Percentiles rank a stretch among this genome's conserved stretches.
Conservation (phyloP, 352 stramenopile genomes). For the Pythium rishiriense region DNA sequence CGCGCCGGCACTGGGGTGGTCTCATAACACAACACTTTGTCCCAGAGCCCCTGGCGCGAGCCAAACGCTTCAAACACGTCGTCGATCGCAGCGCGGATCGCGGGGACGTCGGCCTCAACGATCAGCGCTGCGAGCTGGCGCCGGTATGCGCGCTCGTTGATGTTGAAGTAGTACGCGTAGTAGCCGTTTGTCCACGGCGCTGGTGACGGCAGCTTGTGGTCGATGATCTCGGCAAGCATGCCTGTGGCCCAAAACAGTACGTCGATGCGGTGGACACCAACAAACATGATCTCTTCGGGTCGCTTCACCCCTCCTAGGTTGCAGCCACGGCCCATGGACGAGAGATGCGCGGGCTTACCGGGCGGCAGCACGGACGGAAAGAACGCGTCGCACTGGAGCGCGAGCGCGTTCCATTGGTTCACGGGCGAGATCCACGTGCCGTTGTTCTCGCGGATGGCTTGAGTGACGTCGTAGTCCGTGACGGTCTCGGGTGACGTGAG, state of each 20-base stretch:
- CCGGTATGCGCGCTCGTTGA: constrained; percentile 22
- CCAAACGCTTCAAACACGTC: constrained; percentile 17
- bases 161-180: constrained; percentile 21
- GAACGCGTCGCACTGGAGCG: constrained; percentile 23
- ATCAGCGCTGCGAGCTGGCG: constrained; percentile 3
- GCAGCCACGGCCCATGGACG: constrained; percentile 18
- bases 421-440: constrained; percentile 11
- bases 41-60: constrained; percentile 16
- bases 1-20: background rate
- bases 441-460: constrained; percentile 21
- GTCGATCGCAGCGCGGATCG: constrained; percentile 1
- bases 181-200: constrained; percentile 8
- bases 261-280: constrained; percentile 21
- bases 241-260: constrained; percentile 22
- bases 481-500: constrained; percentile 20
- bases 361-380: constrained; percentile 18
- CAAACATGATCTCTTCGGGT: constrained; percentile 23
- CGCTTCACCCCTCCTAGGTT: constrained; percentile 21
- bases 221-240: constrained; percentile 23
- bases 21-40: constrained; percentile 27
- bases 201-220: constrained; percentile 6
- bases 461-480: constrained; percentile 26
- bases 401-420: constrained; percentile 32
- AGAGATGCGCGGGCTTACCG: constrained; percentile 22
- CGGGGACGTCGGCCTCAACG: constrained; percentile 4